Evolutionary conservation across 768 basidiomycete species (phyloP).

Genomic region (Naganishia vaughanmartiniae): DNA sequence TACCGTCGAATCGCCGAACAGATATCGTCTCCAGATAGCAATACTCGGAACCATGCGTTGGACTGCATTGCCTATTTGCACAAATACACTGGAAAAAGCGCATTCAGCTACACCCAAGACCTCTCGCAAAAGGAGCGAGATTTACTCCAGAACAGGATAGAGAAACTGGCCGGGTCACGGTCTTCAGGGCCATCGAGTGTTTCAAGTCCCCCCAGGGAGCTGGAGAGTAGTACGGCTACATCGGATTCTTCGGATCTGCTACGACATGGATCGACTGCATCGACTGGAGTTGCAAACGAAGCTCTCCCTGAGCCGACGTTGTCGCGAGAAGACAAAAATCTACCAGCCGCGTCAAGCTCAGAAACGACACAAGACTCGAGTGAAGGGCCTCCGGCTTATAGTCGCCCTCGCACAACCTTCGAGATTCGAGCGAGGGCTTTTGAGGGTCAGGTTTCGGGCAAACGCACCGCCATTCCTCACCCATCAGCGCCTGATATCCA

Average conservation of each 20-base stretch:
- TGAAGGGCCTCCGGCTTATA: background rate
- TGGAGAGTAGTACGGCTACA: background rate
- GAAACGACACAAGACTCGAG: background rate
- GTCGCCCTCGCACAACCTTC: background rate
- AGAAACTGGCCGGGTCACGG: conserved; percentile 19
- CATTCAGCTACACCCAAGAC: conserved; percentile 25
- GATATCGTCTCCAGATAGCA: conserved; percentile 42
- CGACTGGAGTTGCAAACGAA: background rate
- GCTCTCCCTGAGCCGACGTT: background rate
- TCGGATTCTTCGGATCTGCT: background rate
- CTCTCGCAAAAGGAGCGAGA: conserved; percentile 31
- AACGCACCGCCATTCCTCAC: background rate
- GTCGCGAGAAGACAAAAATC: background rate
- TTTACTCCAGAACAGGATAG: conserved; percentile 32
- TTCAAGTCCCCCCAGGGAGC: conserved; percentile 1
- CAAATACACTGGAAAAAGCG: conserved; percentile 42
- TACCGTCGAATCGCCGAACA: conserved; percentile 36
- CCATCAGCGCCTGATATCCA: background rate
- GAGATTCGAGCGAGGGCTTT: background rate
- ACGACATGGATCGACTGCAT: background rate
- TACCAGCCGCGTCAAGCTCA: background rate
- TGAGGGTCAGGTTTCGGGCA: background rate
- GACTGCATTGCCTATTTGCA: conserved; percentile 48
- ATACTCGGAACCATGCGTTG: conserved; percentile 46
- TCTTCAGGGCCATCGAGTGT: conserved; percentile 4